Base-by-base conservation (phyloP, 257 asterid species). In the Plectranthus barbatus region DNA sequence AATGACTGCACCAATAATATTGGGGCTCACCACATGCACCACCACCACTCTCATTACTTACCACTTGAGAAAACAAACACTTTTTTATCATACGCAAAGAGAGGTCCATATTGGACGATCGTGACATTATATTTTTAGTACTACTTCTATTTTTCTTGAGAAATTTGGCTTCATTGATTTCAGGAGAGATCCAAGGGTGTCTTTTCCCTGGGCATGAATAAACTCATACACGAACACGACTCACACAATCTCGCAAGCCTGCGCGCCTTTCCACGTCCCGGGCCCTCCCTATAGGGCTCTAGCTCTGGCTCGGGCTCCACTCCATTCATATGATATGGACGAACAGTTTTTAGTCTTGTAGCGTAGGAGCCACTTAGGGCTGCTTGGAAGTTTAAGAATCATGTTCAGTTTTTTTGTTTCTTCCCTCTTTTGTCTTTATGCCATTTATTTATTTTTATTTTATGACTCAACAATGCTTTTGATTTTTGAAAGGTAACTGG, bases 1-100 rank as follows among this genome's bases (percentile, higher is more conserved):
- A 0, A 42, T 61, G 83, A 80, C 66, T 71, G 52, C 71, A 80
- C 66, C 74, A 81, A 83, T 79, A 68, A 83, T 76, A 37, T 58
- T 77, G 74, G 71, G 75, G 40, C 45, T 34, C 20, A 31, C 81
- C 85, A 75, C 85, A 63, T 80, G 85, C 2, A 1, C 3, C 78
- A 66, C 73, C 68, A 67, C 72, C 67, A 67, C 69, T 69, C 62
- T 36, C 9, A 37, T 66, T 26, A 26, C n/a, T 26, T 26, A 5
- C 5, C 31, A 70, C 70, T 73, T 63, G 29, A 67, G 36, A n/a
- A 68, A 67, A 68, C 78, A 73, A 54, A 79, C 68, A 69, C 6
- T 46, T 36, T 33, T 58, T 41, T 11, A 36, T 23, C 11, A 13
- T 49, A 61, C 57, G 48, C 53, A 33, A 41, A 26, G n/a, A 52